These are phyloP conservation scores for Lachnellula subtilissima DNA, from an alignment of 2,329 filamentous ascomycete species.

Conservation along the genomic window DNA sequence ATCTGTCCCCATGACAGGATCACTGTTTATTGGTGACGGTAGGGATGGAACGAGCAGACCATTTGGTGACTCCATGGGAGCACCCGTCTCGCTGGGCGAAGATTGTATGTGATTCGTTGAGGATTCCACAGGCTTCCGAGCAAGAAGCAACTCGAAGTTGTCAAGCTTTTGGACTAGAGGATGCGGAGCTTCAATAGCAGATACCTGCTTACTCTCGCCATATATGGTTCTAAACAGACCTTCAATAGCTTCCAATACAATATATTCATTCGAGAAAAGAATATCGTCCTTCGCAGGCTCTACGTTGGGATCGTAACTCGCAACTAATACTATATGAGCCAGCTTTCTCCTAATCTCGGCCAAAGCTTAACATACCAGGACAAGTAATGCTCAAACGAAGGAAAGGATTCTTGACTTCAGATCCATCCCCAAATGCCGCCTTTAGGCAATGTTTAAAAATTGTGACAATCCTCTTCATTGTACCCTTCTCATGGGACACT, in stretches of 20 bases:
- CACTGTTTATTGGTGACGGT: not conserved
- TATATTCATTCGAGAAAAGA: conserved; percentile 54
- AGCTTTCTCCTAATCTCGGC: not conserved
- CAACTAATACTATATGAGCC: conserved; percentile 23
- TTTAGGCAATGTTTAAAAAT: conserved; percentile 49
- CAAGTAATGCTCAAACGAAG: conserved; percentile 60
- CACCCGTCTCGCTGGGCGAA: not conserved
- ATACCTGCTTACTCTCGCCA: conserved; percentile 12
- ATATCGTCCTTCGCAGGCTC: conserved; percentile 70
- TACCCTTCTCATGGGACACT: conserved; percentile 49
- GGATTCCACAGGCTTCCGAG: conserved; percentile 11
- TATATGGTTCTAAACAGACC: conserved; percentile 27
- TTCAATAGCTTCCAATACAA: conserved; percentile 35
- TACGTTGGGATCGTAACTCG: conserved; percentile 67
- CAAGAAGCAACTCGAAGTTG: conserved; percentile 24
- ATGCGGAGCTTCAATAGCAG: not conserved
- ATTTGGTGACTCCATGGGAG: not conserved
- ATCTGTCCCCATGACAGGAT: not conserved
- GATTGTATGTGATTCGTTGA: not conserved
- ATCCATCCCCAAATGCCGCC: conserved; percentile 20
- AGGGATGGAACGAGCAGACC: not conserved
- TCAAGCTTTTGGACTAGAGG: conserved; percentile 2
- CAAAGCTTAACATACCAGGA: conserved; percentile 28
- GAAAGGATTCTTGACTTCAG: conserved; percentile 49
- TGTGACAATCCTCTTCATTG: conserved; percentile 53